Percentiles rank a stretch among this genome's conserved stretches.
Conservation (phyloP, 495 filamentous ascomycete species). For the Penicillium desertorum region DNA sequence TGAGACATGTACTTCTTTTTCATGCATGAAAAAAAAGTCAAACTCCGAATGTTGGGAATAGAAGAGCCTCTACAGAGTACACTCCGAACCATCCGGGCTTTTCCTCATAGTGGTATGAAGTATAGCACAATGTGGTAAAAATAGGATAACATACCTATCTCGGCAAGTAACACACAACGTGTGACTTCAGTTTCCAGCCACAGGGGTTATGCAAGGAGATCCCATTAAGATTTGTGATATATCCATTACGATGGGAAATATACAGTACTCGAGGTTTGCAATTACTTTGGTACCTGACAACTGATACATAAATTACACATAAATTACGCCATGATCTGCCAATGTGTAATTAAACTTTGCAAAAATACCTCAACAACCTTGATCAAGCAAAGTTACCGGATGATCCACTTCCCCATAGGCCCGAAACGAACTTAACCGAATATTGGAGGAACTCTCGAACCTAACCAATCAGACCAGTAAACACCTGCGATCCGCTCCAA, state of each 20-base stretch:
- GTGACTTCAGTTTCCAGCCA: neutral
- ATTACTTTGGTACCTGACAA: neutral
- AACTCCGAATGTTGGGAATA: neutral
- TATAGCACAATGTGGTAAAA: neutral
- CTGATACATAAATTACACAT: neutral
- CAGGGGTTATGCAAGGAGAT: neutral
- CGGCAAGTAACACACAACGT: neutral
- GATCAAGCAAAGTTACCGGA: neutral
- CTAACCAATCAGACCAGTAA: constrained; percentile 12
- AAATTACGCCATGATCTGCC: neutral
- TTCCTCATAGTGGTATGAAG: neutral
- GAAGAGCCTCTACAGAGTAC: neutral
- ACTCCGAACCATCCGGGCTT: neutral
- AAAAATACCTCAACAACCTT: neutral
- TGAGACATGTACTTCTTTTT: neutral
- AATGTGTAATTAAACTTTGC: neutral
- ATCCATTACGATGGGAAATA: no score
- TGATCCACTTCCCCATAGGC: neutral
- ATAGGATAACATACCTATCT: neutral
- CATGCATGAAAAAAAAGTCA: neutral
- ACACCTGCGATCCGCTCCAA: neutral
- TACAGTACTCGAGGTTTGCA: neutral
- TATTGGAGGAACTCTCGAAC: constrained; percentile 14
- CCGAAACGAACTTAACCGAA: neutral
- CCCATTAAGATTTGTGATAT: neutral